These are phyloP conservation scores for Colletotrichum limetticola DNA, from an alignment of 2,329 filamentous ascomycete species.

Conservation along the genomic window DNA sequence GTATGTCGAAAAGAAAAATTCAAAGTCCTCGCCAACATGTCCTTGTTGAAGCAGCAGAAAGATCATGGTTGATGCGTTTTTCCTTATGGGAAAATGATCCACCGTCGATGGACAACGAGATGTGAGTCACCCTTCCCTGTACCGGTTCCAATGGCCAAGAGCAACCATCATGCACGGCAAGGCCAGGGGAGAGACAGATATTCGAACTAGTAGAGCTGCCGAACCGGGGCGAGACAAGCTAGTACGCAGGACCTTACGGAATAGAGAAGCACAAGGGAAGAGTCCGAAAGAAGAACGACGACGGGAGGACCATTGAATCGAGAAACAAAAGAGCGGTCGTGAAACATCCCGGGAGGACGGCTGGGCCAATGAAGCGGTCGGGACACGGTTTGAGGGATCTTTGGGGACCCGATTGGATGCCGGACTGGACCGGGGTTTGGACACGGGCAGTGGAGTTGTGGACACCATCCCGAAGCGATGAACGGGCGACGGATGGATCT, in stretches of 20 bases:
- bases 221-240: background rate
- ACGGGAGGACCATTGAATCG: background rate
- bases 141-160: background rate
- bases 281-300: background rate
- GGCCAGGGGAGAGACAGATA: background rate
- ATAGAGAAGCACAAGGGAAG: background rate
- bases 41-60: background rate
- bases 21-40: background rate
- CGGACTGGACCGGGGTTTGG: background rate
- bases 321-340: slow-evolving; percentile 34
- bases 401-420: slow-evolving; percentile 29
- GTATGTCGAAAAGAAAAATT: background rate
- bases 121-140: slow-evolving; percentile 30
- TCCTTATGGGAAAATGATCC: background rate
- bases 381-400: slow-evolving; percentile 3
- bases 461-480: background rate
- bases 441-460: background rate
- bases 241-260: background rate
- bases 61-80: background rate
- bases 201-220: background rate
- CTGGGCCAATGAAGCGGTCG: slow-evolving; percentile 32
- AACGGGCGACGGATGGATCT: background rate
- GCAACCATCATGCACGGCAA: slow-evolving; percentile 15
- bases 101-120: background rate
- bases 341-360: slow-evolving; percentile 33